Conservation (phyloP, 345 rosid species). For the Turnera subulata region DNA sequence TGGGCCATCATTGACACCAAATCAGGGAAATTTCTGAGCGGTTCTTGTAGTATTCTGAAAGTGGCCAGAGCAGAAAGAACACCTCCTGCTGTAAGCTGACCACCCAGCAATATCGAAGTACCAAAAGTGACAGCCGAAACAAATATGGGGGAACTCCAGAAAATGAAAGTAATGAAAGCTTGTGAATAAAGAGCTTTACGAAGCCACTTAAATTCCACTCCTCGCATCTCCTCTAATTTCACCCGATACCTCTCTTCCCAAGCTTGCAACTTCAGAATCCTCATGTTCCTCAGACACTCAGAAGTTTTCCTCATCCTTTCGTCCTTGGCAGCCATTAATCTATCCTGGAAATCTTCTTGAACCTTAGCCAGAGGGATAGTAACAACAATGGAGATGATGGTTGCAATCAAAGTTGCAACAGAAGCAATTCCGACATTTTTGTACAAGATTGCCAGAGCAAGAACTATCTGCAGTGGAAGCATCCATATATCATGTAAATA, state of each 20-base stretch:
- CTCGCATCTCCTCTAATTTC: slow-evolving; percentile 85
- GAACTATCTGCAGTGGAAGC: slow-evolving; percentile 96
- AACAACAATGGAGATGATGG: slow-evolving; percentile 74
- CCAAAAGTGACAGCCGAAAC: slow-evolving; percentile 93
- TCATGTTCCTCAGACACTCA: slow-evolving; percentile 95
- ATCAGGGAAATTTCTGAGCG: slow-evolving; percentile 98
- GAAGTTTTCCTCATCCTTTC: slow-evolving; percentile 99
- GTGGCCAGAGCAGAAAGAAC: slow-evolving; percentile 99
- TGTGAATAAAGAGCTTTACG: slow-evolving; percentile 94
- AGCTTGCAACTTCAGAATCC: slow-evolving; percentile 95
- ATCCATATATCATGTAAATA: slow-evolving; percentile 99
- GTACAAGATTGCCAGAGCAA: slow-evolving; percentile 90
- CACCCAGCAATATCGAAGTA: slow-evolving; percentile 82
- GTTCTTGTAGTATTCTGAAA: slow-evolving; percentile 98
- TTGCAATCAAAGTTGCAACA: slow-evolving; percentile 83
- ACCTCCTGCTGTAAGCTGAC: slow-evolving; percentile 90
- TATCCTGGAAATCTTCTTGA: slow-evolving; percentile 96
- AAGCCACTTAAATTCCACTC: slow-evolving; percentile 88
- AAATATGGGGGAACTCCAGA: slow-evolving; percentile 99
- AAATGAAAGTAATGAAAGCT: slow-evolving; percentile 91
- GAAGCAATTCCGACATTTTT: slow-evolving; percentile 97
- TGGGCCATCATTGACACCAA: slow-evolving; percentile 99
- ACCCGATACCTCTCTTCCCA: slow-evolving; percentile 93
- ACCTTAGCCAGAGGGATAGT: slow-evolving; percentile 84
- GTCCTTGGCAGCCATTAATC: slow-evolving; percentile 93